phyloP scores from a whole-genome alignment of 768 basidiomycete genomes.

The Mycena galopus region DNA sequence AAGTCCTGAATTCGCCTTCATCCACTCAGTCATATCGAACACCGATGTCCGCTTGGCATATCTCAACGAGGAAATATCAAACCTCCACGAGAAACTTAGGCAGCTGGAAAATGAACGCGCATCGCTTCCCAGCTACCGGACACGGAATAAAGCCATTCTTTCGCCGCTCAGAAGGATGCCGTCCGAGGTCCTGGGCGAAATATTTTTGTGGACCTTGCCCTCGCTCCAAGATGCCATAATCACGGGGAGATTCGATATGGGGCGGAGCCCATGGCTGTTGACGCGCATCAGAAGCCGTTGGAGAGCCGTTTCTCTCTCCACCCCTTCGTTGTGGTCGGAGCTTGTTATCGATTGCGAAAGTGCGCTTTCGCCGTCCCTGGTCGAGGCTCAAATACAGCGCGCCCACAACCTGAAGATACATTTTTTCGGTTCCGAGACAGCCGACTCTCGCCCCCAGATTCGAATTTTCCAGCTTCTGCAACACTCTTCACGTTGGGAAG shows the following conservation, averaged over 20 bases:
- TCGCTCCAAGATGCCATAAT: neutral
- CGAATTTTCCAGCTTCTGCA: neutral
- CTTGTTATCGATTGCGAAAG: neutral
- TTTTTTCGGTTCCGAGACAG: neutral
- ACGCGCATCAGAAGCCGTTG: neutral
- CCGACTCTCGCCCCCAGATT: neutral
- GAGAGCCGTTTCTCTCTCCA: neutral
- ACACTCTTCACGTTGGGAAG: slow-evolving; percentile 6
- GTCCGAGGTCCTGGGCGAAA: neutral
- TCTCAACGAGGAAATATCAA: neutral
- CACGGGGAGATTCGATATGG: neutral
- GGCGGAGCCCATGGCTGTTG: neutral
- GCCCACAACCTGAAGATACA: neutral
- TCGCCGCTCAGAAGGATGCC: neutral
- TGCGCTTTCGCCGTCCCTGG: neutral
- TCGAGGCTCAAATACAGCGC: slow-evolving; percentile 4
- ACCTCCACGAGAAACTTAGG: neutral
- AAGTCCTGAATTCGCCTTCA: neutral
- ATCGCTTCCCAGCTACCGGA: neutral
- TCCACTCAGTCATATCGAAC: neutral
- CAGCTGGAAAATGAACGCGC: neutral
- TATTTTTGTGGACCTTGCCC: neutral
- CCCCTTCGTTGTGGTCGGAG: neutral
- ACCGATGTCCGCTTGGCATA: neutral
- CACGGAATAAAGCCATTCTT: neutral